These are phyloP conservation scores for Hemileccinum rubropunctum DNA, from an alignment of 768 basidiomycete species.

Conservation along the genomic window DNA sequence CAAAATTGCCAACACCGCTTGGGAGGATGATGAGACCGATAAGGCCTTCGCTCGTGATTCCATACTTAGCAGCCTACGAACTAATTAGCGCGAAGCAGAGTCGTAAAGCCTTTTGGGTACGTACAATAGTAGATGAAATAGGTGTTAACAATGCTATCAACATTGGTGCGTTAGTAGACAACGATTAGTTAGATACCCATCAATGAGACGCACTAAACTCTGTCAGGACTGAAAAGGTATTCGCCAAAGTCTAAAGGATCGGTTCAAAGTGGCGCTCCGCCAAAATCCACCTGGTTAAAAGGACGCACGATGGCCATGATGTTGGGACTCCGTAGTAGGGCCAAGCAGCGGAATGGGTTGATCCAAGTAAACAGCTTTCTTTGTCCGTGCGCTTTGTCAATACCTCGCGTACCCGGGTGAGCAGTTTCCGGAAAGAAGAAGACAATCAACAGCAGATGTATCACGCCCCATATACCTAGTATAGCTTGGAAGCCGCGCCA, in stretches of 20 bases:
- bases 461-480: conserved; percentile 40
- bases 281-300: neutral
- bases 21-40: conserved; percentile 27
- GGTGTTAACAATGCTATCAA: conserved; percentile 49
- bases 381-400: conserved; percentile 41
- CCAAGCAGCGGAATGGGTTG: conserved; percentile 56
- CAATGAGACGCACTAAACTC: conserved; percentile 34
- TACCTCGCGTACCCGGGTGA: conserved; percentile 54
- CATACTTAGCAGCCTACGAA: conserved; percentile 45
- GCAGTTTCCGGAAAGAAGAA: conserved; percentile 65
- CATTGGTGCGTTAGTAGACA: neutral
- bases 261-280: neutral
- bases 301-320: conserved; percentile 49
- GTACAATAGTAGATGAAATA: conserved; percentile 63
- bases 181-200: too few species aligned
- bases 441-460: conserved; percentile 39
- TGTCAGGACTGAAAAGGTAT: conserved; percentile 26
- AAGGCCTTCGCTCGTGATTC: conserved; percentile 19
- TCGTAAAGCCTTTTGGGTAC: conserved; percentile 11
- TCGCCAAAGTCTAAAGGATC: conserved; percentile 42
- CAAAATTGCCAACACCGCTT: conserved; percentile 24
- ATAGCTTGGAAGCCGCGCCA: conserved; percentile 60
- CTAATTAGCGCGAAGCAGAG: neutral
- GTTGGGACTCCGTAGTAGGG: conserved; percentile 57
- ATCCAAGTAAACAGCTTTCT: conserved; percentile 41